These are phyloP conservation scores for Funneliformis caledonium DNA, from an alignment of 371 early-diverging fungal genomes.

Conservation along the genomic window DNA sequence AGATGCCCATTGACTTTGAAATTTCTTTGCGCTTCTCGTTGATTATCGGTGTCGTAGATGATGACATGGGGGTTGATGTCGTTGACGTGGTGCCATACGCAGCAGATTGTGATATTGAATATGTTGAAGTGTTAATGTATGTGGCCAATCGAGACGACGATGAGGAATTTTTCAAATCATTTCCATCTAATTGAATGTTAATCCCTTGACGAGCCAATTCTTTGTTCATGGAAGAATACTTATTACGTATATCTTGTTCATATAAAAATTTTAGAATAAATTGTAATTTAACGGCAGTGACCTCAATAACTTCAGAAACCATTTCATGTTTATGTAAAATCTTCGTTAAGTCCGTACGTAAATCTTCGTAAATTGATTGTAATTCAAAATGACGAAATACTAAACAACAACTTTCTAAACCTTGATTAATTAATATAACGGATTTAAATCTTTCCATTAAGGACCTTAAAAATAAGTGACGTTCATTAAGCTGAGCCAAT, in stretches of 20 bases:
- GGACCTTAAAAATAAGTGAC: not conserved
- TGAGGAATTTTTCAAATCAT: not conserved
- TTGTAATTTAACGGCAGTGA: not conserved
- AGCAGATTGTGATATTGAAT: not conserved
- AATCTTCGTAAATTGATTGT: not conserved
- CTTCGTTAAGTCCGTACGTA: not conserved
- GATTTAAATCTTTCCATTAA: constrained; percentile 15
- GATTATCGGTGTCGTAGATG: not conserved
- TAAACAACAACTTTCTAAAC: not conserved
- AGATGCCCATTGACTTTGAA: not conserved
- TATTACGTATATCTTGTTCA: constrained; percentile 15
- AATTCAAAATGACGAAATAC: not conserved
- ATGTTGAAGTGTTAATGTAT: not conserved
- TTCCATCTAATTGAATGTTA: not conserved
- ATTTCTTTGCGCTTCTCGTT: not conserved
- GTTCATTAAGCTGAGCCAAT: constrained; percentile 3
- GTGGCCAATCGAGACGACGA: not conserved
- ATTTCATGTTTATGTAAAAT: constrained; percentile 8
- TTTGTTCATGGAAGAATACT: constrained; percentile 1
- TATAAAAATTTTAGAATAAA: not conserved
- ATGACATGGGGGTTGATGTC: not conserved
- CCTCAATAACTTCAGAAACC: not conserved
- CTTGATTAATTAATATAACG: not conserved
- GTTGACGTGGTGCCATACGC: not conserved
- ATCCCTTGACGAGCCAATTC: constrained; percentile 8